phyloP scores from a whole-genome alignment of 1,284 basidiomycete genomes.

The Porodaedalea pini region DNA sequence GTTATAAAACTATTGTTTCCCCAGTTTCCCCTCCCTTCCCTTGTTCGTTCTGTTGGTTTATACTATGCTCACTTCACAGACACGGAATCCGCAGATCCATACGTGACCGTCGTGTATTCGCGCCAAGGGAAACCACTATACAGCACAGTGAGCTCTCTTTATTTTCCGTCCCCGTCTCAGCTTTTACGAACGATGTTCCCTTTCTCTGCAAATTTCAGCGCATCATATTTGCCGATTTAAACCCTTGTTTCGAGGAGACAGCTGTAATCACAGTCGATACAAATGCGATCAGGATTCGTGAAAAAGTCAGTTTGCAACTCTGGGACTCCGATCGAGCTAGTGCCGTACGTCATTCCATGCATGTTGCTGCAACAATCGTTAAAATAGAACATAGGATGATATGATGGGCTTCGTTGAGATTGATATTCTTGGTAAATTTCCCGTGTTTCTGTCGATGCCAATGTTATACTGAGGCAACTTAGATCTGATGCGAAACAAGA shows the following conservation, averaged over 20 bases:
- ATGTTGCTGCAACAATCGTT: not conserved
- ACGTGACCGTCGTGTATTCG: slow-evolving; percentile 36
- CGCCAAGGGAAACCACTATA: slow-evolving; percentile 60
- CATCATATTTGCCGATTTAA: slow-evolving; percentile 61
- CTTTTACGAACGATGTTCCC: too few relatives aligned
- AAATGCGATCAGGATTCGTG: slow-evolving; percentile 67
- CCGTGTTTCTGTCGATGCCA: not conserved
- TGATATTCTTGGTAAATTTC: slow-evolving; percentile 28
- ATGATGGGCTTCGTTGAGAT: slow-evolving; percentile 35
- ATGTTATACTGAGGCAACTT: not conserved
- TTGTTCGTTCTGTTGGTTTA: slow-evolving; percentile 34
- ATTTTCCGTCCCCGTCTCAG: not conserved
- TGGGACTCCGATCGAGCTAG: slow-evolving; percentile 70
- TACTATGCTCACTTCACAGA: slow-evolving; percentile 22
- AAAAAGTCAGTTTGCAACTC: slow-evolving; percentile 63
- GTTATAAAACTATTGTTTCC: slow-evolving; percentile 27
- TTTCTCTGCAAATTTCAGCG: slow-evolving; percentile 30
- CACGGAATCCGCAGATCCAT: slow-evolving; percentile 31
- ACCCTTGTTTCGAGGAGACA: slow-evolving; percentile 78
- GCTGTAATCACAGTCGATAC: slow-evolving; percentile 65
- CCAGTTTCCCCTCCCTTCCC: slow-evolving; percentile 23
- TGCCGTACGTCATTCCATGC: slow-evolving; percentile 32
- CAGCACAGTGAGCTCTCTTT: slow-evolving; percentile 42
- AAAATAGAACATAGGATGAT: slow-evolving; percentile 30
- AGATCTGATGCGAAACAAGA: slow-evolving; percentile 32